Percentiles rank a stretch among this genome's conserved stretches.
These are phyloP conservation scores for Chlamydomonas schloesseri DNA, from an alignment of 139 green algal species.

Conservation along the genomic window DNA sequence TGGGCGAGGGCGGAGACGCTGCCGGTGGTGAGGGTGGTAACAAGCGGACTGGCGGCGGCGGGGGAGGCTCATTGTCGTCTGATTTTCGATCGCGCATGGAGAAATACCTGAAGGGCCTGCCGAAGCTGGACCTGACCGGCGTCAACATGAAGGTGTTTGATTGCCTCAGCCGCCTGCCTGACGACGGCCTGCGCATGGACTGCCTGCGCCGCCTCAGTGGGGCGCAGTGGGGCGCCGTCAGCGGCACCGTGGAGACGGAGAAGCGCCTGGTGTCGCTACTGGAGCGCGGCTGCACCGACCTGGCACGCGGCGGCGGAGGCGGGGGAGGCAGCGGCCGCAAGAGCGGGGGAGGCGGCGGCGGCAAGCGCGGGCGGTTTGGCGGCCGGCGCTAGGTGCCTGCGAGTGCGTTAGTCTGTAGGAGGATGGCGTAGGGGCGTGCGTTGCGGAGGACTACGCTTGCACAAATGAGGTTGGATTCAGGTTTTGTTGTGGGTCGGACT, in stretches of 20 bases:
- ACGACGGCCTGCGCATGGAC: slow-evolving; percentile 30
- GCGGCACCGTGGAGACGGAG: slow-evolving; percentile 24
- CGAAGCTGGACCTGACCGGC: slow-evolving; percentile 6
- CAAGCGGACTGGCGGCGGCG: background rate
- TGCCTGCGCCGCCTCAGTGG: slow-evolving; percentile 37
- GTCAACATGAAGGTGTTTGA: slow-evolving; percentile 32
- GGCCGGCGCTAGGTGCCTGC: no score
- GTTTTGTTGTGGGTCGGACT: no score
- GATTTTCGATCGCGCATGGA: slow-evolving; percentile 31
- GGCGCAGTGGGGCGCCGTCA: slow-evolving; percentile 16
- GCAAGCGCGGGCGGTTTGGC: background rate
- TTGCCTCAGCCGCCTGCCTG: slow-evolving; percentile 18
- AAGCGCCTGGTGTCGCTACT: slow-evolving; percentile 25
- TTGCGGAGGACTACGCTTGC: no score
- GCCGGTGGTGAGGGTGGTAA: background rate
- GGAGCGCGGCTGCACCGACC: slow-evolving; percentile 22
- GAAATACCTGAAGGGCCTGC: slow-evolving; percentile 26
- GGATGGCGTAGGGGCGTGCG: no score
- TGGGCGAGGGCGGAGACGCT: background rate
- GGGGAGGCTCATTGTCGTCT: background rate
- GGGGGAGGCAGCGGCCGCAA: background rate
- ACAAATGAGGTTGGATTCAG: no score
- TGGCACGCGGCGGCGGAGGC: background rate
- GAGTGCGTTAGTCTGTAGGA: no score
- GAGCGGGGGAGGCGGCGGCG: background rate